phyloP scores from a whole-genome alignment of 257 asterid species.

The Solanum dulcamara region DNA sequence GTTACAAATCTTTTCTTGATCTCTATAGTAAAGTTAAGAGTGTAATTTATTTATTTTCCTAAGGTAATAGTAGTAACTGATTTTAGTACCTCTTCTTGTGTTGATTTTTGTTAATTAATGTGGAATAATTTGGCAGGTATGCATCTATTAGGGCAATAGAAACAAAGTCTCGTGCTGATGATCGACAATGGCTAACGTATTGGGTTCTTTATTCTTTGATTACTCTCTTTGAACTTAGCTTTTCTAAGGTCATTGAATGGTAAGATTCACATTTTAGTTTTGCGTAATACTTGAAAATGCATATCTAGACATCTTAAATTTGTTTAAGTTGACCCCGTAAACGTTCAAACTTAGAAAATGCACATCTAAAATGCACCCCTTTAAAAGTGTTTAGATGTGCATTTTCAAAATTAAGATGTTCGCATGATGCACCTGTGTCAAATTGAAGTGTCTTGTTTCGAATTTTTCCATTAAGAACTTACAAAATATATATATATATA shows the following conservation, averaged over 20 bases:
- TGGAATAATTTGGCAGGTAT: conserved; percentile 28
- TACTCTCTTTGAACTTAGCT: conserved; percentile 78
- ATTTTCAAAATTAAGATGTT: no score
- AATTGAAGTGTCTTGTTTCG: no score
- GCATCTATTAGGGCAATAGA: conserved; percentile 79
- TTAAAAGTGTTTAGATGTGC: no score
- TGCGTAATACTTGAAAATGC: no score
- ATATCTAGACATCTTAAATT: no score
- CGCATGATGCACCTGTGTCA: no score
- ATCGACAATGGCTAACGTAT: conserved; percentile 91
- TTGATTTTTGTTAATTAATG: neutral
- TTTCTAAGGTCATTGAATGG: conserved; percentile 65
- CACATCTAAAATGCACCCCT: no score
- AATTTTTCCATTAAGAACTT: no score
- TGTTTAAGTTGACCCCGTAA: no score
- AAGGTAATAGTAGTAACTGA: neutral
- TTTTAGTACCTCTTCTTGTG: no score
- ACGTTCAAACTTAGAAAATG: no score
- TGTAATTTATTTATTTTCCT: neutral
- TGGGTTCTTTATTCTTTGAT: conserved; percentile 91
- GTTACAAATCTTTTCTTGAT: conserved; percentile 5
- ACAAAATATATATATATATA: no score
- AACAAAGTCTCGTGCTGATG: conserved; percentile 59
- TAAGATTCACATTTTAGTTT: conserved; percentile 2
- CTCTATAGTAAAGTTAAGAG: neutral